A percentile compares a stretch with the other conserved stretches of the same genome.
Conservation (phyloP, 2,329 filamentous ascomycete genomes). For the Colletotrichum sp. region DNA sequence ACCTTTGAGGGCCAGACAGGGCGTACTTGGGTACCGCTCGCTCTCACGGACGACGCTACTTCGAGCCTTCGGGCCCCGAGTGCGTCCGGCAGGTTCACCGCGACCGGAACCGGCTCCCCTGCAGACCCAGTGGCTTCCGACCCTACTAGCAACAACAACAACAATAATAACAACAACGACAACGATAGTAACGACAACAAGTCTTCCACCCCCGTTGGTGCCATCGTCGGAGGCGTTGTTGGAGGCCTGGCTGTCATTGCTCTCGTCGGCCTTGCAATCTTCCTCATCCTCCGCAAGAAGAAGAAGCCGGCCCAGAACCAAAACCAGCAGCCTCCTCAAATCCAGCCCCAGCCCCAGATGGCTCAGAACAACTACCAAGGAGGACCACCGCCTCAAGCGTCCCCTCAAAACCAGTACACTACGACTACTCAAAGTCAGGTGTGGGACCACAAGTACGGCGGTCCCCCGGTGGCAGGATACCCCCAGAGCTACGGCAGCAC, state of each 20-base stretch:
- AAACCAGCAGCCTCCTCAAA: neutral
- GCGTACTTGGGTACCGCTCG: constrained; percentile 29
- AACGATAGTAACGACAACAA: neutral
- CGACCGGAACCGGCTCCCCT: neutral
- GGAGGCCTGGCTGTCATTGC: constrained; percentile 39
- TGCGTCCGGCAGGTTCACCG: neutral
- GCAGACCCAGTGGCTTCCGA: neutral
- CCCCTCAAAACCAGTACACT: neutral
- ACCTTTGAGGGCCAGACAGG: constrained; percentile 44
- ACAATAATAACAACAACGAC: neutral
- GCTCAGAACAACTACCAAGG: neutral
- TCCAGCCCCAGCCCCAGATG: constrained; percentile 10
- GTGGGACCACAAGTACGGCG: constrained; percentile 32
- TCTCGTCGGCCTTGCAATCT: constrained; percentile 31
- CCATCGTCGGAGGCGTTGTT: constrained; percentile 43
- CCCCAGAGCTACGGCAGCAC: constrained; percentile 19
- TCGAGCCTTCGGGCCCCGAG: neutral
- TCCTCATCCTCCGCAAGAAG: constrained; percentile 36
- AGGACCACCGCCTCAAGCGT: neutral
- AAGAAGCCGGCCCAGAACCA: constrained; percentile 25
- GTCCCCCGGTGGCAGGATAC: constrained; percentile 8
- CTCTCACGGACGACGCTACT: constrained; percentile 8
- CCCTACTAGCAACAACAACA: constrained; percentile 7
- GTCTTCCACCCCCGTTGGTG: constrained; percentile 31
- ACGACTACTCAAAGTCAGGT: constrained; percentile 18